A percentile compares a stretch with the other conserved stretches of the same genome.
Evolutionary conservation across 805 yeast species (phyloP).

Genomic region (Candida ipomoeae): DNA sequence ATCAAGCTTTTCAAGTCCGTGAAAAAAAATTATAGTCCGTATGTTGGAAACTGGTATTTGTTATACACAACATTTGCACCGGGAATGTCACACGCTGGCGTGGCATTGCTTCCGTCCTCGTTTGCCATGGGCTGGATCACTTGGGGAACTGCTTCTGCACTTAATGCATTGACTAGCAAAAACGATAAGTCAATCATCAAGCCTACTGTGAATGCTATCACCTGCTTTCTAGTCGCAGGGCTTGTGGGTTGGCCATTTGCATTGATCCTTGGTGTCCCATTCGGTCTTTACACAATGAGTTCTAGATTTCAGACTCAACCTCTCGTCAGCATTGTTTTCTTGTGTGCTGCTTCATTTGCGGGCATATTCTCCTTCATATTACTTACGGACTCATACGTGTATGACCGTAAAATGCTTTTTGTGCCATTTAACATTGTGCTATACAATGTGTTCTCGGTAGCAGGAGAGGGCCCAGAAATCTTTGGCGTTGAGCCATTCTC

Average conservation of each 20-base stretch:
- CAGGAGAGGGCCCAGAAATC: constrained; percentile 79
- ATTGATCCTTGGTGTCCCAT: constrained; percentile 59
- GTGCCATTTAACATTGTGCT: constrained; percentile 80
- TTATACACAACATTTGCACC: constrained; percentile 61
- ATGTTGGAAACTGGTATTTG: constrained; percentile 56
- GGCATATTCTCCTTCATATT: constrained; percentile 25
- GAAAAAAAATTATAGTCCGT: constrained; percentile 26
- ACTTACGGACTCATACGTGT: constrained; percentile 57
- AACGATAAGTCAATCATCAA: constrained; percentile 7
- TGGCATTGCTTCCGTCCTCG: constrained; percentile 79
- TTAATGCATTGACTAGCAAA: constrained; percentile 19
- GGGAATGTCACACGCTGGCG: constrained; percentile 86
- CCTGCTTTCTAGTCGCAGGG: constrained; percentile 61
- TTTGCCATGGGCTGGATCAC: constrained; percentile 54
- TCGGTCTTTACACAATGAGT: constrained; percentile 37
- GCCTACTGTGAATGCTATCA: constrained; percentile 11
- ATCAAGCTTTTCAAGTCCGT: constrained; percentile 44
- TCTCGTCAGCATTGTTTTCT: constrained; percentile 9
- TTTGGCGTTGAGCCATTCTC: constrained; percentile 81
- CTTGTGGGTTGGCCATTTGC: constrained; percentile 91
- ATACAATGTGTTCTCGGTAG: constrained; percentile 72
- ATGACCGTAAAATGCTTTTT: constrained; percentile 48
- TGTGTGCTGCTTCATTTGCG: constrained; percentile 12
- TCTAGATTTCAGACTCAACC: constrained; percentile 14
- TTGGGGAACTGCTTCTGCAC: constrained; percentile 39